Conservation (phyloP, 306 rosid genomes). For the Malus sieversii region DNA sequence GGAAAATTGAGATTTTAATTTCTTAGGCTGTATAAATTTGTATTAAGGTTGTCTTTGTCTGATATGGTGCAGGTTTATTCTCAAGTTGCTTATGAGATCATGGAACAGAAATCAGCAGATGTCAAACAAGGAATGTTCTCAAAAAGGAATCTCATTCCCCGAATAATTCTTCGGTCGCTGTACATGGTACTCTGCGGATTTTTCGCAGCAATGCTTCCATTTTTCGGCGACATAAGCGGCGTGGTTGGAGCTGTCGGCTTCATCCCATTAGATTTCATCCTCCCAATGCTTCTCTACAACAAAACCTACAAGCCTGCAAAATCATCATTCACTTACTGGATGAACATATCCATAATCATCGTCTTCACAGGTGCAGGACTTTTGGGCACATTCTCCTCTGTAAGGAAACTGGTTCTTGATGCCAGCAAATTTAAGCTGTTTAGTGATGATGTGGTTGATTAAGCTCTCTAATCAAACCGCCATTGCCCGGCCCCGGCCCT, state of each 20-base stretch:
- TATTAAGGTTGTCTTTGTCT: neutral
- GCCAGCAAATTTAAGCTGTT: slow-evolving; percentile 73
- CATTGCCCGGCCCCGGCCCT: neutral
- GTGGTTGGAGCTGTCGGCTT: slow-evolving; percentile 91
- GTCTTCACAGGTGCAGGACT: slow-evolving; percentile 71
- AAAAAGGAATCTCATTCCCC: slow-evolving; percentile 71
- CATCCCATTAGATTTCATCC: slow-evolving; percentile 88
- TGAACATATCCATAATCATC: slow-evolving; percentile 66
- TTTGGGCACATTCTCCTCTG: slow-evolving; percentile 74
- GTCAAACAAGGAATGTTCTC: slow-evolving; percentile 73
- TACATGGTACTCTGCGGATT: slow-evolving; percentile 74
- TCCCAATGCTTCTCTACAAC: slow-evolving; percentile 92
- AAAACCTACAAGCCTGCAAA: slow-evolving; percentile 67
- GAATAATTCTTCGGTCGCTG: slow-evolving; percentile 61
- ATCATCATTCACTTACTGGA: slow-evolving; percentile 53
- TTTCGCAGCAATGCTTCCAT: slow-evolving; percentile 90
- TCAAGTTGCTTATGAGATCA: slow-evolving; percentile 97
- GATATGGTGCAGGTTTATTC: slow-evolving; percentile 63
- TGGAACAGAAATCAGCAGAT: slow-evolving; percentile 84
- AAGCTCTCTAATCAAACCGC: neutral
- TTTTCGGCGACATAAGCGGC: slow-evolving; percentile 79
- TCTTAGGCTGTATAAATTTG: neutral
- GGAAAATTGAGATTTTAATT: neutral
- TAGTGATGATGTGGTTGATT: slow-evolving; percentile 56
- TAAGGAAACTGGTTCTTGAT: slow-evolving; percentile 72